Base-by-base conservation (phyloP, 495 filamentous ascomycete genomes). In the Durotheca rogersii region DNA sequence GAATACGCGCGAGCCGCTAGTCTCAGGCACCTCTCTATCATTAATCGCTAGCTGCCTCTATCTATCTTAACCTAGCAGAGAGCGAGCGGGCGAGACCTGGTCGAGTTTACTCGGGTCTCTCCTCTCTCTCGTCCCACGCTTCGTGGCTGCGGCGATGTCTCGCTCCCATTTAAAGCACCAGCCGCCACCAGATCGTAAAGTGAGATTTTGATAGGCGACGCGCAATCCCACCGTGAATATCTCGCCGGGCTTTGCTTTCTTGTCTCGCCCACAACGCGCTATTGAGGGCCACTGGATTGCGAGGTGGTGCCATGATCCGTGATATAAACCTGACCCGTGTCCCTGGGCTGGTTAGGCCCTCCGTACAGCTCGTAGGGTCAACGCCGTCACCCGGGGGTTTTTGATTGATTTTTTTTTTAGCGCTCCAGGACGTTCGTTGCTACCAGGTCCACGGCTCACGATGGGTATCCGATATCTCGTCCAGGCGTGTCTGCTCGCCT, bases 401-500 rank as follows among this genome's bases (percentile, higher is more conserved):
- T n/a, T n/a, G n/a, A n/a, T n/a, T n/a, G n/a, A n/a, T n/a, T n/a
- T n/a, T 20, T 39, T 25, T 25, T 50, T 53, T 27, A 44, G 12
- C 11, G 33, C 35, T 44, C 50, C 42, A 53, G 27, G 20, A 1
- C n/a, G n/a, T n/a, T n/a, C n/a, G n/a, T n/a, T n/a, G n/a, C n/a
- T n/a, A n/a, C n/a, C n/a, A n/a, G n/a, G 12, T 9, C 41, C 30
- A 41, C 39, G 7, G 36, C 34, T 27, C 41, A 53, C 46, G 17
- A 59, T 59, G 56, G 35, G 49, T 1, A 18, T 59, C 45, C 56
- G 56, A 51, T 59, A 49, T 47, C 45, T 59, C 34, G 39, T 53
- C 44, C 56, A 59, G 50, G 40, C 41, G 1, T 53, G 44, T 19
- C 45, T 59, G 1, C 41, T 59, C 16, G 40, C 42, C 7, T 53